Conservation (phyloP, 495 filamentous ascomycete species). For the Lasiosphaeris hirsuta region DNA sequence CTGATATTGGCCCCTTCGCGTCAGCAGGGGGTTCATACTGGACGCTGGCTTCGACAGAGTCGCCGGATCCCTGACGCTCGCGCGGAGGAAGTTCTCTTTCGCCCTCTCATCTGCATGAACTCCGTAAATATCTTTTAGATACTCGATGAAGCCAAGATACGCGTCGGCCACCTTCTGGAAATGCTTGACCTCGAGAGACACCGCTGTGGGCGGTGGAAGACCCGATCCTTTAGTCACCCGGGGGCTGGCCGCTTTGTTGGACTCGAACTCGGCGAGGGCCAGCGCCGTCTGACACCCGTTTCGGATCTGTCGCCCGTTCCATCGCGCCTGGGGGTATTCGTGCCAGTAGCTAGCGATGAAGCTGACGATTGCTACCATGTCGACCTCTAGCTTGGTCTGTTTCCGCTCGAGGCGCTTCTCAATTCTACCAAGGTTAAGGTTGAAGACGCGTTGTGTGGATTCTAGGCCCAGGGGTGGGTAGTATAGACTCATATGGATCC, state of each 20-base stretch:
- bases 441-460: constrained; percentile 9
- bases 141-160: background rate
- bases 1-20: too few species aligned
- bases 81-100: too few species aligned
- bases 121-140: background rate
- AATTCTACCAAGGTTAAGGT: constrained; percentile 12
- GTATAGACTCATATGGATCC: constrained; percentile 47
- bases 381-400: background rate
- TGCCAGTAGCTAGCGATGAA: background rate
- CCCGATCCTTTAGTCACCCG: background rate
- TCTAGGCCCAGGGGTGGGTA: constrained; percentile 25
- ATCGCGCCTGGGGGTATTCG: background rate
- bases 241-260: background rate
- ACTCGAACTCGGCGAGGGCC: constrained; percentile 2
- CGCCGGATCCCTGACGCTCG: too few species aligned
- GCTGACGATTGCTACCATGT: background rate
- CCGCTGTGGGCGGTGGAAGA: background rate
- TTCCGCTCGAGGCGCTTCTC: background rate
- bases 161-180: background rate
- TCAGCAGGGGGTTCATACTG: too few species aligned
- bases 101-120: background rate
- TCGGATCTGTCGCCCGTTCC: constrained; percentile 2
- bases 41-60: too few species aligned
- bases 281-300: constrained; percentile 3
- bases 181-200: background rate